Evolutionary conservation across 192 early-diverging fungal genomes (phyloP), one percentile per base, ranked within the genome.

Genomic region (Coemansia sp.): DNA sequence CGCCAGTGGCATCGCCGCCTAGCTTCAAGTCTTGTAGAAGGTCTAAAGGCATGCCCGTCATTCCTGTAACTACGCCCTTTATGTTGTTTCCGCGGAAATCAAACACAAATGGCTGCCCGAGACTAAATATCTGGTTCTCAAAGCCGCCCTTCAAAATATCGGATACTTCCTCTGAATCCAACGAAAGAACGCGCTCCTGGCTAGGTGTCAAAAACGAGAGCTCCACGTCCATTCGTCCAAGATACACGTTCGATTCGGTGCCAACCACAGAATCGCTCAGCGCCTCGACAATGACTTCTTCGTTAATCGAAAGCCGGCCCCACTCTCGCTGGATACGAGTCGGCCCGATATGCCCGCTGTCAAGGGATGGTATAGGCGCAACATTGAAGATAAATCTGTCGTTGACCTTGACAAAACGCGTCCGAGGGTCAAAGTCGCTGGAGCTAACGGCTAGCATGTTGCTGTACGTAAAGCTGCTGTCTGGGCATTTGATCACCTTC

Each of bases 31-130:
- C 67, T 22, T 71, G 76, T 25, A 86, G 64, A 19, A 83, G 77
- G 45, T 76, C 69, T 59, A 84, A 45, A 19, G 72, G 65, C 25
- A 75, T 81, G 3, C 86, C 83, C 4, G 75, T 68, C 53, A 84
- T 63, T 14, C 73, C 43, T 0, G 70, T 64, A 15, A 82, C 71
- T 3, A 65, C 63, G 7, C 59, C 73, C 67, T 76, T 75, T 22
- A 96, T 70, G 52, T 90, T 88, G 57, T 86, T 72, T 9, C 91
- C 94, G 55, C 89, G 85, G 74, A 89, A 94, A 38, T 98, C 96
- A 59, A 95, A 86, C 5, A 92, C 84, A 50, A 95, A 58, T 8
- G 82, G 83, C 65, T 98, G 95, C 19, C 87, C 90, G 6, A 78
- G 75, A 14, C 88, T 71, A 58, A 97, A 91, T 14, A 95, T 88